Evolutionary conservation across 495 filamentous ascomycete genomes (phyloP), one percentile per base, ranked within the genome.

Genomic region (Neurospora sp.): DNA sequence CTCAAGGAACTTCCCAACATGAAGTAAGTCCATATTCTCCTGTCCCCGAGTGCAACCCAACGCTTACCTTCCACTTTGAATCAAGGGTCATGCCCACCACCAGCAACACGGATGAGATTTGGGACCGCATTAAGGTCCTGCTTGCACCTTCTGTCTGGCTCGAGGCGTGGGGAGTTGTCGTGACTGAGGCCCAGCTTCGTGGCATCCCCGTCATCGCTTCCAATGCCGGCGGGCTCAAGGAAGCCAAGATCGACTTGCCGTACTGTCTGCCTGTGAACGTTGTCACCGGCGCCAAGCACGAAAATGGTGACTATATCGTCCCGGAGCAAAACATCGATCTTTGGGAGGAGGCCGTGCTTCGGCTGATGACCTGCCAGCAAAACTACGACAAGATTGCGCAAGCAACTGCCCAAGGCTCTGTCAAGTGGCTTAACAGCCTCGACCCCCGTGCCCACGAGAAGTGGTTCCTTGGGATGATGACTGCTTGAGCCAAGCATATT

Each of bases 131-230:
- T 74, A 79, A 76, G 70, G 42, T 80, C 16, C 73, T 80, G 12
- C 70, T 80, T 8, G 78, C 73, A 6, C 79, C 79, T 1, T 80
- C 79, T 1, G 69, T 80, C 20, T 80, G 79, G 79, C 69, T 73
- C 10, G 79, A 80, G 59, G 79, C 79, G 0, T 80, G 79, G 79
- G 79, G 79, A 31, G 74, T 80, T 17, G 71, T 80, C 35, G 78
- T 80, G 8, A 79, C 78, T 10, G 79, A 80, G 53, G 78, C 79
- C 10, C 79, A 80, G 73, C 75, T 80, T 5, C 78, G 79, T 7
- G 79, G 79, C 17, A 80, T 80, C 31, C 79, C 79, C 17, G 78
- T 78, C 68, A 76, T 80, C 42, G 75, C 79, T 3, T 80, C 79
- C 53, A 72, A 80, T 40, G 75, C 79, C 22, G 79, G 79, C 8